Evolutionary conservation across 2,329 filamentous ascomycete genomes (phyloP).

Genomic region (Graphium sp.): DNA sequence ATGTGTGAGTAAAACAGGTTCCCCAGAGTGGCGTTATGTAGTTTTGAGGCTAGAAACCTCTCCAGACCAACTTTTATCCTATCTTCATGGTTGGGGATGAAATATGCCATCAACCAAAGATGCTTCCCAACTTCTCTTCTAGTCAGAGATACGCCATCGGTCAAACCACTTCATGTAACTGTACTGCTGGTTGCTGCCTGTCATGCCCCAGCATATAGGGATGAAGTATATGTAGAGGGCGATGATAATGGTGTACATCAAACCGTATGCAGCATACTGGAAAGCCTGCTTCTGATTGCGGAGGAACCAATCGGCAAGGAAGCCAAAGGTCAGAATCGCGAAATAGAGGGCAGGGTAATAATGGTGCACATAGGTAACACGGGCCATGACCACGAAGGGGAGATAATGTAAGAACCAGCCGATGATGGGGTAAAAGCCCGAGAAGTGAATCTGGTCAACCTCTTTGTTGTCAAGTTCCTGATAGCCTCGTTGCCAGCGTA

Average conservation of each 20-base stretch:
- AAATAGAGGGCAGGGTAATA: conserved; percentile 99
- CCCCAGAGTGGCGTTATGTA: too few relatives aligned
- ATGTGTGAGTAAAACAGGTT: too few relatives aligned
- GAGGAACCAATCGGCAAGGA: conserved; percentile 73
- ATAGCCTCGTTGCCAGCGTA: conserved; percentile 94
- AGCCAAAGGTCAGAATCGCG: conserved; percentile 77
- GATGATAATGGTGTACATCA: conserved; percentile 59
- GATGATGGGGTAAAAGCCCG: conserved; percentile 75
- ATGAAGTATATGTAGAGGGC: conserved; percentile 82
- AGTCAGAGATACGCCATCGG: conserved; percentile 67
- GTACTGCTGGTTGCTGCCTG: conserved; percentile 69
- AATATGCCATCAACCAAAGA: too few relatives aligned
- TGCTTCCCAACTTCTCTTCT: conserved; percentile 7
- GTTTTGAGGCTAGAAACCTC: too few relatives aligned
- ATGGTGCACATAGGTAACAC: conserved; percentile 97
- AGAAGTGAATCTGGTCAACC: conserved; percentile 88
- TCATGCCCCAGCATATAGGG: conserved; percentile 93
- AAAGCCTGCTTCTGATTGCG: conserved; percentile 45
- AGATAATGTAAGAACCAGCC: conserved; percentile 96
- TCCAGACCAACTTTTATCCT: too few relatives aligned
- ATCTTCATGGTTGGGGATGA: too few relatives aligned
- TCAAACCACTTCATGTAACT: conserved; percentile 87
- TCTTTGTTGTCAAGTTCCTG: conserved; percentile 63
- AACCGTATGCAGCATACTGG: conserved; percentile 52
- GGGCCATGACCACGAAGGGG: conserved; percentile 92